Conservation (phyloP, 805 yeast genomes). For the Saccharomyces kudriavzevii region DNA sequence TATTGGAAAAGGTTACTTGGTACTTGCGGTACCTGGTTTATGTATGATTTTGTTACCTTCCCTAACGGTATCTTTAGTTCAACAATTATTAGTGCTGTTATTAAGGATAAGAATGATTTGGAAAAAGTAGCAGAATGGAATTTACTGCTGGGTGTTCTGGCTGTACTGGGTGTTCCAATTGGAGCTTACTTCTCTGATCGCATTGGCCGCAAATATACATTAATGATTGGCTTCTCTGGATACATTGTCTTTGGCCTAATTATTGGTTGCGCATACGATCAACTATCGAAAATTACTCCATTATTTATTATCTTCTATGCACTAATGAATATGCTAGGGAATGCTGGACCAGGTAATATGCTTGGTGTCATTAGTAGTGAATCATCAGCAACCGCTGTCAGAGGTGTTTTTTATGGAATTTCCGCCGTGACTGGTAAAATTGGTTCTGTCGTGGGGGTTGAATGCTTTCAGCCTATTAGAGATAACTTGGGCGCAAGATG, state of each 20-base stretch:
- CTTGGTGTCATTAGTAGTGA: constrained; percentile 83
- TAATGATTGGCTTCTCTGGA: constrained; percentile 54
- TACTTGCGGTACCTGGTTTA: constrained; percentile 78
- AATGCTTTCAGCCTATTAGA: constrained; percentile 77
- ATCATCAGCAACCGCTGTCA: constrained; percentile 74
- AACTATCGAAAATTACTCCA: constrained; percentile 53
- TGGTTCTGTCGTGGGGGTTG: constrained; percentile 89
- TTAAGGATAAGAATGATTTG: constrained; percentile 51
- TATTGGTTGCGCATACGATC: constrained; percentile 65
- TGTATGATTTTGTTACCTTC: constrained; percentile 81
- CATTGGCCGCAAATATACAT: constrained; percentile 82
- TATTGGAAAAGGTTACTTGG: constrained; percentile 74
- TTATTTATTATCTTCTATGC: constrained; percentile 84
- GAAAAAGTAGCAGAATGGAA: constrained; percentile 87
- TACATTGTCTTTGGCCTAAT: constrained; percentile 78
- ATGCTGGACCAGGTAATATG: constrained; percentile 91
- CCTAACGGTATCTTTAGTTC: constrained; percentile 83
- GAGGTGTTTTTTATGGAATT: constrained; percentile 86
- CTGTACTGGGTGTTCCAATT: constrained; percentile 79
- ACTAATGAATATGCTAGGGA: constrained; percentile 79
- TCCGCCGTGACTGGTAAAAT: constrained; percentile 89
- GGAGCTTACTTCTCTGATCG: constrained; percentile 86
- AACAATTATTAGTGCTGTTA: constrained; percentile 50
- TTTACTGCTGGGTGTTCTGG: constrained; percentile 77
- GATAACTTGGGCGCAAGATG: constrained; percentile 54